Evolutionary conservation across 2,329 filamentous ascomycete species (phyloP), one percentile per base, ranked within the genome.

Genomic region (Exserohilum turcica): DNA sequence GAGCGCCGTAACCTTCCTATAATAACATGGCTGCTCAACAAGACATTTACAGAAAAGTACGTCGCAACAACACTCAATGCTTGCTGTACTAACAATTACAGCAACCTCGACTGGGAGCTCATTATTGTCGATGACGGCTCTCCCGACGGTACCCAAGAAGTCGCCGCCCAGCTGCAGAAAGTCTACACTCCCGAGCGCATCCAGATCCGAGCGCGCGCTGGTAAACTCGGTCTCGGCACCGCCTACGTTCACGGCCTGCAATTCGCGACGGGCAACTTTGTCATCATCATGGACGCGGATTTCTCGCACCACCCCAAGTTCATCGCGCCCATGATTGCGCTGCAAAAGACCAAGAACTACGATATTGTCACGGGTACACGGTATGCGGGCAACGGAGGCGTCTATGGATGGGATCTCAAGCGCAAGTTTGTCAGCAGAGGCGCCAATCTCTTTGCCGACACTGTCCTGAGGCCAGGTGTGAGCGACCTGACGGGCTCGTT

Each of bases 201-300:
- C 73, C 73, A 90, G 64, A 88, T 99, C 62, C 90, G 94, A 78
- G 85, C 91, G 19, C 92, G 95, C 70, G 84, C 91, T 36, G 95
- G 95, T 73, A 99, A 97, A 80, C 89, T 97, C 33, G 93, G 93
- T n/a, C 88, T 97, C 43, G 93, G 93, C 65, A 97, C 93, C 2
- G 93, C 93, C 43, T 97, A 97, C 79, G 91, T 97, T 33, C 92
- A 97, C 77, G 93, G 93, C 46, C 83, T 99, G 56, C 86, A 96
- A 75, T 97, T 90, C 74, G 89, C 84, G 19, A 92, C 87, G 18
- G 94, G 94, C 68, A 97, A 95, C 84, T 97, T 87, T 73, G 91
- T 99, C 74, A 91, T 99, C 82, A 99, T 99, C 84, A 99, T 99
- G 94, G 94, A 99, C 81, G 94, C 95, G 78, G 94, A 99, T 79